Conservation (phyloP, 257 asterid genomes). For the Nicotiana knightiana region DNA sequence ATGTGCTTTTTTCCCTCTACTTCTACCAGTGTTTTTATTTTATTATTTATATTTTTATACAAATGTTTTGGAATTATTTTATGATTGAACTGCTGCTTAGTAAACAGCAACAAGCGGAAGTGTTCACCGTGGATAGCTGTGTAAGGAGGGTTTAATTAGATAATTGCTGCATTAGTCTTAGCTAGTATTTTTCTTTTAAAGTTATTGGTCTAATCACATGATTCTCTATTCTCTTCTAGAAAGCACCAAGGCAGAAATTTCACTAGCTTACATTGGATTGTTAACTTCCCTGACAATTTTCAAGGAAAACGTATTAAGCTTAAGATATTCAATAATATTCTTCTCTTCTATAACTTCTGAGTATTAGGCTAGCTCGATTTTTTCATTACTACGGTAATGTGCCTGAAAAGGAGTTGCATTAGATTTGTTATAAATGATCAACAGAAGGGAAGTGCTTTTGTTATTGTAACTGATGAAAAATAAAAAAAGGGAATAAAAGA, state of each 20-base stretch:
- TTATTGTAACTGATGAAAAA: not conserved
- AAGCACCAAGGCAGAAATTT: not conserved
- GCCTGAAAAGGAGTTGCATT: not conserved
- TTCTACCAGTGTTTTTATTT: not conserved
- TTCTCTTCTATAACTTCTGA: not conserved
- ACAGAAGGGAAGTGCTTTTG: not conserved
- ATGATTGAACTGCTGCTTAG: not conserved
- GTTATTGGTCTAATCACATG: not conserved
- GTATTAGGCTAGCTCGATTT: not conserved
- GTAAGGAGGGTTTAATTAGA: not conserved
- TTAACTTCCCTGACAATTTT: not conserved
- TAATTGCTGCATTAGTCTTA: not conserved
- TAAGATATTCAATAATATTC: not conserved
- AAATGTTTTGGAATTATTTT: not conserved
- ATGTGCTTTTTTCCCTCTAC: constrained; percentile 19
- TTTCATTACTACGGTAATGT: not conserved
- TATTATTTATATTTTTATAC: not conserved
- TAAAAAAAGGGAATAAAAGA: not conserved
- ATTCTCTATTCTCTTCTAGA: not conserved
- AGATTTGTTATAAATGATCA: not conserved
- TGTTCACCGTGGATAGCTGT: not conserved
- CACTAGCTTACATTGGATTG: not conserved
- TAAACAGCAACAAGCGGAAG: not conserved
- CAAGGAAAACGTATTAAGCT: not conserved
- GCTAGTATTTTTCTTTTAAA: not conserved